Base-by-base conservation (phyloP, 176 grass and related monocot species). In the Oryza meridionalis region DNA sequence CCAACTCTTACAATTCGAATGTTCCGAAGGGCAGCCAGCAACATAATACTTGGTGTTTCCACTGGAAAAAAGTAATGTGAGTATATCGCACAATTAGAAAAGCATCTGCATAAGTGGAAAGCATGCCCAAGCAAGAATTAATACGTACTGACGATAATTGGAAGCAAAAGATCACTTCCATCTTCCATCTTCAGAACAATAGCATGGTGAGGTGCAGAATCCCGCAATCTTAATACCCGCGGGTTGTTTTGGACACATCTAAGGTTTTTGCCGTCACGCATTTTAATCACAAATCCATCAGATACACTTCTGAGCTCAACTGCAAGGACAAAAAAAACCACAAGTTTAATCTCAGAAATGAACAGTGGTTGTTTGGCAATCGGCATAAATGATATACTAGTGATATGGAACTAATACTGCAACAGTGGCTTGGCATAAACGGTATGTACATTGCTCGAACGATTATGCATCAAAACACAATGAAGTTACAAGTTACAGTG, bases 181-280 rank as follows among this genome's bases (percentile, higher is more conserved):
- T 98, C 96, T 76, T 98, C 96, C 93, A 95, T 96, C 70, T 98
- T 98, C 63, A 98, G 73, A 73, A 98, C 96, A 25, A 98, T 96
- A 73, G 89, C 96, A 24, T 94, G 93, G 76, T 98, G 86, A 43
- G 96, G 93, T 1, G 83, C 86, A 51, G 92, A 91, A 70, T 98
- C 91, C 59, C 85, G 91, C n/a, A 94, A 65, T 49, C 87, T 89
- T 17, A 92, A 74, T 27, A 88, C 93, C 12, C 94, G 88, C 53
- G 93, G 89, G 46, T 90, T 96, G 29, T 98, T 95, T 82, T 95
- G 93, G 19, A 92, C 81, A 44, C 96, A 98, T 70, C 71, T 88
- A 71, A 98, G 73, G 72, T 94, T 77, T 69, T 72, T 98, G 24
- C 91, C 96, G 37, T 98, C 93, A 58, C 89, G 87, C 96, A 98